Percentiles rank a stretch among this genome's conserved stretches.
Conservation (phyloP, 352 stramenopile species). For the Thalassiosira gravida region DNA sequence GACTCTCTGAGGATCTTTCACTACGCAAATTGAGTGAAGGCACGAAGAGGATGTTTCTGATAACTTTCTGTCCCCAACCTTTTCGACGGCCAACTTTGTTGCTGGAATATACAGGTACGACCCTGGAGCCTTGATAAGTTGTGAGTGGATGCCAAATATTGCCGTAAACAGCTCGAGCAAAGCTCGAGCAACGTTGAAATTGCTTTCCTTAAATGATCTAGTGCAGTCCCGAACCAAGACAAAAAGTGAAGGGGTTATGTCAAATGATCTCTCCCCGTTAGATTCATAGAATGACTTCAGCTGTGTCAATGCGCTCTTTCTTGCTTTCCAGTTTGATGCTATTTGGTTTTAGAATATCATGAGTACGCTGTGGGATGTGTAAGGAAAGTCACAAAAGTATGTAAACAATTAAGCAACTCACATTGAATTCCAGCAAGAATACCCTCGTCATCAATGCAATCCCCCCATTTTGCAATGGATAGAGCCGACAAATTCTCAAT, state of each 20-base stretch:
- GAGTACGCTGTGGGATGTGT: not conserved
- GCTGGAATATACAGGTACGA: constrained; percentile 41
- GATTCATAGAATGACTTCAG: constrained; percentile 64
- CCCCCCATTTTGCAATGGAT: constrained; percentile 74
- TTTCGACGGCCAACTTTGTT: constrained; percentile 65
- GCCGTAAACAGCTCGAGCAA: constrained; percentile 74
- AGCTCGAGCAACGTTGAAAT: constrained; percentile 83
- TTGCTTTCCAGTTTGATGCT: constrained; percentile 78
- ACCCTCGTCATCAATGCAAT: constrained; percentile 69
- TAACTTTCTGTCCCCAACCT: constrained; percentile 85
- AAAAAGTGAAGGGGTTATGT: constrained; percentile 55
- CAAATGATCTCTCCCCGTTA: constrained; percentile 26
- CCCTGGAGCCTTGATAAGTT: constrained; percentile 30
- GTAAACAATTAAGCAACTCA: constrained; percentile 55
- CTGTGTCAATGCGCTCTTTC: constrained; percentile 71
- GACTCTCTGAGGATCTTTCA: constrained; percentile 66
- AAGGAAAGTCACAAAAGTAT: constrained; percentile 12
- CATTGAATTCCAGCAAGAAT: constrained; percentile 74
- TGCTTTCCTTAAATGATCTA: constrained; percentile 85
- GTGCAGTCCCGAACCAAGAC: constrained; percentile 73
- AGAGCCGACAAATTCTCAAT: constrained; percentile 56
- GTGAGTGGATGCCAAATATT: constrained; percentile 63
- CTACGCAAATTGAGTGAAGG: constrained; percentile 49
- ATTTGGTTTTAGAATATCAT: constrained; percentile 5
- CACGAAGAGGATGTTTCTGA: constrained; percentile 37